Base-by-base conservation (phyloP, 805 yeast species). In the Yarrowia yakushimensis region DNA sequence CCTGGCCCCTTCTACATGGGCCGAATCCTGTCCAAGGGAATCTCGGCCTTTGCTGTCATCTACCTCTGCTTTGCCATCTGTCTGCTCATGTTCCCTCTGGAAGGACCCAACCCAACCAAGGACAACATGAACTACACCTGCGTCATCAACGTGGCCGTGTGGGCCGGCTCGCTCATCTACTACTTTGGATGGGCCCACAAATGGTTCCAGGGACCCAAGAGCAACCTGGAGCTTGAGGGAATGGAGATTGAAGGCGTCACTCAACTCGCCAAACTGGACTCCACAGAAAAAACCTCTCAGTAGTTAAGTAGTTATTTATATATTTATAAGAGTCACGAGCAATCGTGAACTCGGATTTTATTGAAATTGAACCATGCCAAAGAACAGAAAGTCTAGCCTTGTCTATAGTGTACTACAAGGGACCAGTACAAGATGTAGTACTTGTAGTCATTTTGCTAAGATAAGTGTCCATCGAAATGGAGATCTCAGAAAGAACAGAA, bases 1-100 rank as follows among this genome's bases (percentile, higher is more conserved):
- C 90, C 90, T 1, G 94, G 93, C 4, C 83, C 84, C 4, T 87
- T 86, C 70, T 81, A 82, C 69, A 69, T 85, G 42, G 93, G 93
- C 30, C 73, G 75, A 9, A 50, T 71, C 33, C 67, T 76, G 70
- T 79, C 84, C 11, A 78, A 77, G 17, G 67, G 71, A 7, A 71
- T 84, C 33, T 81, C 82, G 52, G 69, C 79, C 70, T 69, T 78
- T 25, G 78, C 88, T 0, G 78, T 77, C 11, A 45, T 73, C 4
- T 87, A 84, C 78, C 79, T 82, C 57, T 65, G 69, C 0, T 87
- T 79, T 67, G 79, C 81, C 63, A 82, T 86, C 33, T 73, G 83
- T 22, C 71, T 86, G 72, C 76, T 81, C 33, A 82, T 83, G 85
- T 82, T 86, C 76, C 93, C 94, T 28, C 61, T 67, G 2, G 74